phyloP scores from a whole-genome alignment of 1,284 basidiomycete species.

The Pseudozyma sp. region DNA sequence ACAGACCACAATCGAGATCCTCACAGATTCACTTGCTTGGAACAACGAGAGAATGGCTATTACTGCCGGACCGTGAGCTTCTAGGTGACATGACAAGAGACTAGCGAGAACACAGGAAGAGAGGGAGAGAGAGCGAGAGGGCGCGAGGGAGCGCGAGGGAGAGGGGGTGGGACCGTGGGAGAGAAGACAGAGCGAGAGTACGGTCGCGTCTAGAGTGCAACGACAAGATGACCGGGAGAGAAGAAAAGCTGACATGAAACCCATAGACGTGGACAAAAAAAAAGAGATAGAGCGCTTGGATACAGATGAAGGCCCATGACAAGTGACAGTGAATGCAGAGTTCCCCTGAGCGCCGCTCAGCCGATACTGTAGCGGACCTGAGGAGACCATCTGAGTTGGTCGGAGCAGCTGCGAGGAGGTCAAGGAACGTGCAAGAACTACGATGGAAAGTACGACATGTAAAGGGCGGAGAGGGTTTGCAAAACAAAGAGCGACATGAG shows the following conservation, averaged over 20 bases:
- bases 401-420: no score
- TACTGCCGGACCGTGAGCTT: slow-evolving; percentile 18
- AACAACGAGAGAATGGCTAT: slow-evolving; percentile 7
- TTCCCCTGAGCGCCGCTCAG: no score
- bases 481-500: no score
- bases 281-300: slow-evolving; percentile 5
- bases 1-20: no score
- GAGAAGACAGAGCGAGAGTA: no score
- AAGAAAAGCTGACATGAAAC: background rate
- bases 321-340: background rate
- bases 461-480: background rate
- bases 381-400: no score
- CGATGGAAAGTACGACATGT: no score
- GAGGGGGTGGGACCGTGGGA: no score
- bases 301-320: slow-evolving; percentile 8
- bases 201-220: background rate
- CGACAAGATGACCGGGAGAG: background rate
- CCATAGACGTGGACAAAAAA: background rate
- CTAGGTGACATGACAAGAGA: slow-evolving; percentile 1
- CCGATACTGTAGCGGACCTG: no score
- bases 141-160: no score
- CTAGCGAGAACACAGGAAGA: background rate
- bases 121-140: background rate
- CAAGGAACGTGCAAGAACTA: no score
- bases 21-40: no score